These are phyloP conservation scores for Cardamine resedifolia DNA, from an alignment of 345 rosid genomes.

Conservation along the genomic window DNA sequence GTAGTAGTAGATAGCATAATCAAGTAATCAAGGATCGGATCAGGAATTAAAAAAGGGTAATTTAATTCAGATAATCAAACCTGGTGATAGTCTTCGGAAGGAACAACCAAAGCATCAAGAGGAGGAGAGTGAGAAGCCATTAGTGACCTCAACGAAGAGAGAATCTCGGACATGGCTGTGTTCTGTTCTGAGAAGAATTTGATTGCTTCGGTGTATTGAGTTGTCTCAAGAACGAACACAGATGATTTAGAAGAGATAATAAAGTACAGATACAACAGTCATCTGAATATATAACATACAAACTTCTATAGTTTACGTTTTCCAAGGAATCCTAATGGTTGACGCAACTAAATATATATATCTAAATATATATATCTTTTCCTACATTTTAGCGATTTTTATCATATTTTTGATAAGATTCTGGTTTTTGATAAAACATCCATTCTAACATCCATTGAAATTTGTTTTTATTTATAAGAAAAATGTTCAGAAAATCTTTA, in stretches of 20 bases:
- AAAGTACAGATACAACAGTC: not conserved
- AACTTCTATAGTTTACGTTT: not conserved
- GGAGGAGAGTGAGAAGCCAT: constrained; percentile 96
- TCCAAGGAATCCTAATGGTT: constrained; percentile 20
- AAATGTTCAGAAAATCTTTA: not conserved
- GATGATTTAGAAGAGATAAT: constrained; percentile 1
- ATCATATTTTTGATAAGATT: not conserved
- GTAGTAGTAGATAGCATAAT: not conserved
- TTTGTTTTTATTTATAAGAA: not conserved
- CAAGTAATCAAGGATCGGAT: constrained; percentile 23
- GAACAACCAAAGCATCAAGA: constrained; percentile 78
- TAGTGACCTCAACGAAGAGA: constrained; percentile 68
- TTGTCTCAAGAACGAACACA: constrained; percentile 10
- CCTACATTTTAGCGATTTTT: not conserved
- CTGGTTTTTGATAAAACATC: not conserved
- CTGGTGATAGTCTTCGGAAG: constrained; percentile 96
- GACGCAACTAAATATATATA: constrained; percentile 19
- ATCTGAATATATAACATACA: not conserved
- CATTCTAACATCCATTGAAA: not conserved
- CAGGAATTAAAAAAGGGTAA: not conserved
- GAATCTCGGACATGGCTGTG: constrained; percentile 53
- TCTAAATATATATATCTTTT: too few species aligned
- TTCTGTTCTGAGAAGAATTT: constrained; percentile 4
- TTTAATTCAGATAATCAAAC: constrained; percentile 29
- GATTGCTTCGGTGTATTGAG: not conserved